Percentiles rank a stretch among this genome's conserved stretches.
These are phyloP conservation scores for Syncephalis plumigaleata DNA, from an alignment of 371 early-diverging fungal species.

Conservation along the genomic window DNA sequence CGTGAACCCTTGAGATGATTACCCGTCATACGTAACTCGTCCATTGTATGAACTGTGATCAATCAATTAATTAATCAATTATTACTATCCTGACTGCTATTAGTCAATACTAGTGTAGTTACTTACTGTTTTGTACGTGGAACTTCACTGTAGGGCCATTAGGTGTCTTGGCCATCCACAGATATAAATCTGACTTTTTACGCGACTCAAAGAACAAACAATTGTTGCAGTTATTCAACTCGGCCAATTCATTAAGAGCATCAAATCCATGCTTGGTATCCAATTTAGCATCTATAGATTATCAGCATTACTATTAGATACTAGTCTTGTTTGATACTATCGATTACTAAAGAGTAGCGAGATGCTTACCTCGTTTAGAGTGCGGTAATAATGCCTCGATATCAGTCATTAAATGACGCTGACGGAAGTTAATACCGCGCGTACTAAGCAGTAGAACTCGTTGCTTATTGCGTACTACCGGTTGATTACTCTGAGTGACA, in stretches of 20 bases:
- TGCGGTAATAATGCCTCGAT: slow-evolving; percentile 78
- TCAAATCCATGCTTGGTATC: slow-evolving; percentile 79
- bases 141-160: slow-evolving; percentile 92
- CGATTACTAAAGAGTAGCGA: too few species aligned
- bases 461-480: slow-evolving; percentile 40
- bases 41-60: slow-evolving; percentile 84
- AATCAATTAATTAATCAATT: neutral
- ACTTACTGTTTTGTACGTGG: slow-evolving; percentile 76
- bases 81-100: too few species aligned
- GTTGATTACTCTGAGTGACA: neutral
- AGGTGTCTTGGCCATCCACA: slow-evolving; percentile 91
- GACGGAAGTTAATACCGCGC: slow-evolving; percentile 58
- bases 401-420: slow-evolving; percentile 57
- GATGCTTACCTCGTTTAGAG: slow-evolving; percentile 64
- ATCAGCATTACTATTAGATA: neutral
- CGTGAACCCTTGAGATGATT: slow-evolving; percentile 95
- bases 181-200: slow-evolving; percentile 80
- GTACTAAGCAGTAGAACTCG: slow-evolving; percentile 77
- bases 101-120: too few species aligned
- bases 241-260: slow-evolving; percentile 87
- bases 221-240: slow-evolving; percentile 94
- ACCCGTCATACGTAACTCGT: slow-evolving; percentile 93
- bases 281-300: slow-evolving; percentile 52
- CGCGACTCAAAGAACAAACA: slow-evolving; percentile 88
- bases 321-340: neutral